Base-by-base conservation (phyloP, 2,329 filamentous ascomycete species). In the Coniochaeta pulveracea region DNA sequence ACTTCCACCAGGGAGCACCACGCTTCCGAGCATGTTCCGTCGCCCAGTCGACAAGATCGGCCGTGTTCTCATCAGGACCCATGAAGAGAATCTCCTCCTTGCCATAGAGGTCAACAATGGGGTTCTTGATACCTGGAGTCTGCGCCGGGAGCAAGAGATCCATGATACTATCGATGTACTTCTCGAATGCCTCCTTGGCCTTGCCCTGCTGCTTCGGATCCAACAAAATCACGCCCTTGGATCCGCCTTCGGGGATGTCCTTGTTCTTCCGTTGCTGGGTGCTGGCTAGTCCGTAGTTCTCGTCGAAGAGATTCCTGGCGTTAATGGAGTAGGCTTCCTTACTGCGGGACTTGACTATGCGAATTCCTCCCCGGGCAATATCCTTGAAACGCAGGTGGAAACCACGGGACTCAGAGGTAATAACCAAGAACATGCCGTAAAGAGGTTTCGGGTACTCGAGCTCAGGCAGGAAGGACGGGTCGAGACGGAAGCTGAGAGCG, bases 201-300 rank as follows among this genome's bases (percentile, higher is more conserved):
- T 89, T 93, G 58, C 95, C 85, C 60, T 98, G 91, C 60, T 95
- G 86, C 54, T 88, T 80, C 41, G 85, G 76, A 56, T 98, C 89
- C 25, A 98, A 76, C 29, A 98, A 72, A 39, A 98, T 89, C 37
- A 98, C 91, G 63, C 91, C 91, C 66, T 98, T 98, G 49, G 89
- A 93, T 35, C 91, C 91, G 43, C 91, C 91, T 63, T 98, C 91
- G 3, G 91, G 91, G 34, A 98, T 98, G 50, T 98, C 91, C 68
- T 98, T 98, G 72, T 98, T 98, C 74, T 98, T 98, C 52, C 91
- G 85, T 63, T 98, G 91, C 61, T 98, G 91, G 0, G 91, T 98
- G 60, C 93, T 96, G 43, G 91, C 89, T 40, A 98, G 73, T 42
- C 91, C 93, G 61, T 98, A 98, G 62, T 98, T 98, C 64, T 98